Evolutionary conservation across 768 basidiomycete species (phyloP).

Genomic region (Leccinum longicurvipes): DNA sequence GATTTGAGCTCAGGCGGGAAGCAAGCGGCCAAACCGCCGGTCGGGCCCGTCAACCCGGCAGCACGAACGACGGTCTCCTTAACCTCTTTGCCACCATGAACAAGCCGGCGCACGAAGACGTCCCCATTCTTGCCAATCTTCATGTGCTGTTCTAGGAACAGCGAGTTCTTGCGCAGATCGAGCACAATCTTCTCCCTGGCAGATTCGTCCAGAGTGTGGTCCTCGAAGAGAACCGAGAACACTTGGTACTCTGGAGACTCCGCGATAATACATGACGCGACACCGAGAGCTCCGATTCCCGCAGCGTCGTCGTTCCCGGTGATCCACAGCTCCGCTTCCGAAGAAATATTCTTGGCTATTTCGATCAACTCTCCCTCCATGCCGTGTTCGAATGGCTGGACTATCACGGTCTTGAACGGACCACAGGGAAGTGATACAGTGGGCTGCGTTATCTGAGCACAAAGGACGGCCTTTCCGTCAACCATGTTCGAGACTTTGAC

Average conservation of each 20-base stretch:
- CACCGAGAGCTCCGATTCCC: conserved; percentile 29
- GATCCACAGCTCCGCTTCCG: no score
- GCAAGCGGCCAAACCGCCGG: conserved; percentile 15
- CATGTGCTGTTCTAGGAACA: conserved; percentile 29
- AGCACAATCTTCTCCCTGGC: no score
- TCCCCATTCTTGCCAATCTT: conserved; percentile 26
- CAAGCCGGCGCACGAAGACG: conserved; percentile 28
- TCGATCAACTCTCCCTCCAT: no score
- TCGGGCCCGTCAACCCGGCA: conserved; percentile 8
- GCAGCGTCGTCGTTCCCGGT: neutral
- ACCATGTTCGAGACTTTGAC: neutral
- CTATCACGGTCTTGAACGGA: no score
- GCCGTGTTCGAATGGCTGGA: no score
- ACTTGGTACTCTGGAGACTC: conserved; percentile 1
- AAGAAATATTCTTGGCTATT: conserved; percentile 5
- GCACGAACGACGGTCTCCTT: conserved; percentile 15
- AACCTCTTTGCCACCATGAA: conserved; percentile 25
- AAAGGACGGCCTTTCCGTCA: no score
- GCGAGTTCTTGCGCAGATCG: conserved; percentile 6
- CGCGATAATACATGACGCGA: conserved; percentile 22
- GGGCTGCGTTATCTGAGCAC: no score
- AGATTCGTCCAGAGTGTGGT: no score
- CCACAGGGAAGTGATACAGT: no score
- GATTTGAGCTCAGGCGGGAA: conserved; percentile 17
- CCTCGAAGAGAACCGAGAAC: no score